These are phyloP conservation scores for Paracoccidioides brasiliensis DNA, from an alignment of 2,329 filamentous ascomycete genomes.

Conservation along the genomic window DNA sequence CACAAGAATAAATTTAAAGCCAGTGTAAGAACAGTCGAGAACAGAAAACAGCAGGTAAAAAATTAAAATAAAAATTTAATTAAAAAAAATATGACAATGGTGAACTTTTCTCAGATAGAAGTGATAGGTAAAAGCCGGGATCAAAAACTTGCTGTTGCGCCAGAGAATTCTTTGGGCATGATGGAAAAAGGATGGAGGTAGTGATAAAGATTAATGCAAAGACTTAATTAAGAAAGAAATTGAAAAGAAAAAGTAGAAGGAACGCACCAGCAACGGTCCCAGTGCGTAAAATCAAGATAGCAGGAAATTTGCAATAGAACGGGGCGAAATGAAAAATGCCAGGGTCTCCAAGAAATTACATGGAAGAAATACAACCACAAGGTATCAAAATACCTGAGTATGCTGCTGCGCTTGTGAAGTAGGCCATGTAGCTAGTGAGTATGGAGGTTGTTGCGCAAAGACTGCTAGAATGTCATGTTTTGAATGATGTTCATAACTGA, in stretches of 20 bases:
- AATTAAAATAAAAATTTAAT: neutral
- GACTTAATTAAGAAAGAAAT: neutral
- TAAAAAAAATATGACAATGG: neutral
- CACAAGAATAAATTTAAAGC: neutral
- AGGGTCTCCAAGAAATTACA: no score
- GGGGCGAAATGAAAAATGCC: no score
- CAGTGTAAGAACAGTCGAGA: neutral
- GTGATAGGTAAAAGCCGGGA: neutral
- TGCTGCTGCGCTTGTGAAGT: no score
- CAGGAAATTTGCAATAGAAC: no score
- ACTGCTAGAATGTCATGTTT: no score
- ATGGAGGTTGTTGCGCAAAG: no score
- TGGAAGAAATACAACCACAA: no score
- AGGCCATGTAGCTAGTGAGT: no score
- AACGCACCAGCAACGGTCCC: no score
- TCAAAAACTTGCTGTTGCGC: neutral
- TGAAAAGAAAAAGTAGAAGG: neutral
- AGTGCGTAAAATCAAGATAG: no score
- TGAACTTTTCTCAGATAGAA: neutral
- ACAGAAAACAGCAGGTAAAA: neutral
- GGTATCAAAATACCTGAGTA: no score
- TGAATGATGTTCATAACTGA: no score
- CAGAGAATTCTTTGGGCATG: constrained; percentile 1
- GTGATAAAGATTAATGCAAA: neutral
- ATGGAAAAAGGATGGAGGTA: neutral